Conservation (phyloP, 1,284 basidiomycete species). For the Cystobasidium pallidum region DNA sequence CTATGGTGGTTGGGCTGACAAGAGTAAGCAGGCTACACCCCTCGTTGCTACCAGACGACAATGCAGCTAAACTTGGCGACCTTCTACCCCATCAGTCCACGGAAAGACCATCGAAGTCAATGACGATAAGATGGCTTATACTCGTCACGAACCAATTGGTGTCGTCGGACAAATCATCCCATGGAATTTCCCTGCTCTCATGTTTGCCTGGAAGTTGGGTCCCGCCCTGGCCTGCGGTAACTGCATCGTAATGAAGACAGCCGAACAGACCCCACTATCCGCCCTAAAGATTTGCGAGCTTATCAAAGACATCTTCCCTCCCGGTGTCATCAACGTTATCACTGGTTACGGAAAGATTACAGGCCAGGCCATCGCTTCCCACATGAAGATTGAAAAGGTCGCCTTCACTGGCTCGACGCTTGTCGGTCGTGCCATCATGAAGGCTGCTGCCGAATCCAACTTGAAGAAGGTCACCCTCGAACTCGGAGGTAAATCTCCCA, state of each 20-base stretch:
- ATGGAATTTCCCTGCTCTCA: constrained; percentile 68
- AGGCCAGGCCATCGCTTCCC: constrained; percentile 77
- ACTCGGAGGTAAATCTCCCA: constrained; percentile 60
- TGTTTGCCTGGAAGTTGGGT: constrained; percentile 82
- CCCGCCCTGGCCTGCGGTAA: constrained; percentile 85
- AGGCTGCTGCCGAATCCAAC: constrained; percentile 78
- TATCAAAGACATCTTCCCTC: constrained; percentile 77
- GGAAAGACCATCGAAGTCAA: constrained; percentile 58
- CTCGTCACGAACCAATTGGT: constrained; percentile 89
- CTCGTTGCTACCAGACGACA: constrained; percentile 63
- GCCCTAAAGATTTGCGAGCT: constrained; percentile 58
- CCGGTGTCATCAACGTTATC: constrained; percentile 84
- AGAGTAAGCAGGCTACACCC: constrained; percentile 57
- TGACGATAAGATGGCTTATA: constrained; percentile 73
- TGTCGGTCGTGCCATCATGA: constrained; percentile 82
- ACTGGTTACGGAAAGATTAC: constrained; percentile 75
- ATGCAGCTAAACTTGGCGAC: too few relatives aligned
- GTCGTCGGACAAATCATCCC: constrained; percentile 82
- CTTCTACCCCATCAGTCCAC: constrained; percentile 72
- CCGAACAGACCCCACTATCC: constrained; percentile 82
- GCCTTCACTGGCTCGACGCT: constrained; percentile 69
- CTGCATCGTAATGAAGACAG: constrained; percentile 78
- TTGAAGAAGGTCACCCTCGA: constrained; percentile 92
- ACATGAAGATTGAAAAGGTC: constrained; percentile 63
- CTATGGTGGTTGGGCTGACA: constrained; percentile 53